Evolutionary conservation across 1,284 basidiomycete species (phyloP).

Genomic region (Apiotrichum siamense): DNA sequence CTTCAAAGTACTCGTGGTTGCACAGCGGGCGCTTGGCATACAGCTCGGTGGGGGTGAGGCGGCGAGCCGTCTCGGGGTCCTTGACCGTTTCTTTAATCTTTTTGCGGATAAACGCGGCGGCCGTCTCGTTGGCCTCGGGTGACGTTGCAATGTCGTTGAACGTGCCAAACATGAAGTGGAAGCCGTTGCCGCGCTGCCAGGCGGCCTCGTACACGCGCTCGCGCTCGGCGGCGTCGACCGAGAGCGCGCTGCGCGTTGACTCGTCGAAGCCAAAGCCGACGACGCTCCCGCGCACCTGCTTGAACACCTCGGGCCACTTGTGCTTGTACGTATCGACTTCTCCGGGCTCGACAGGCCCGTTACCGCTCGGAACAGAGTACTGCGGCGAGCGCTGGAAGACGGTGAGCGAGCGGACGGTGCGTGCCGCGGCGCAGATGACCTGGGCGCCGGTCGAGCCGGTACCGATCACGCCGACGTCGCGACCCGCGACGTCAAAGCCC

Average conservation of each 20-base stretch:
- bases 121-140: conserved; percentile 5
- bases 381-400: conserved; percentile 16
- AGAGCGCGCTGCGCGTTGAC: not conserved
- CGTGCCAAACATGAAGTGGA: conserved; percentile 14
- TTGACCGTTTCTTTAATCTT: conserved; percentile 9
- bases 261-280: conserved; percentile 12
- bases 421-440: conserved; percentile 4
- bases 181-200: conserved; percentile 12
- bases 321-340: conserved; percentile 1
- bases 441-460: conserved; percentile 9
- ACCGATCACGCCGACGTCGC: conserved; percentile 6
- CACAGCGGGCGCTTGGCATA: conserved; percentile 12
- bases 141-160: conserved; percentile 8
- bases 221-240: conserved; percentile 2
- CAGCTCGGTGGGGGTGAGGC: conserved; percentile 6
- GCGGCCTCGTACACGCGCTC: conserved; percentile 6
- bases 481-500: conserved; percentile 1
- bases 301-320: conserved; percentile 1
- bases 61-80: conserved; percentile 8
- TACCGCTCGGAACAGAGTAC: conserved; percentile 11
- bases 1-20: conserved; percentile 12
- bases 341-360: not conserved
- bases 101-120: conserved; percentile 9
- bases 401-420: not conserved
- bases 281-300: conserved; percentile 4